Evolutionary conservation across 441 rosid genomes (phyloP).

Genomic region (Daphne laureola): DNA sequence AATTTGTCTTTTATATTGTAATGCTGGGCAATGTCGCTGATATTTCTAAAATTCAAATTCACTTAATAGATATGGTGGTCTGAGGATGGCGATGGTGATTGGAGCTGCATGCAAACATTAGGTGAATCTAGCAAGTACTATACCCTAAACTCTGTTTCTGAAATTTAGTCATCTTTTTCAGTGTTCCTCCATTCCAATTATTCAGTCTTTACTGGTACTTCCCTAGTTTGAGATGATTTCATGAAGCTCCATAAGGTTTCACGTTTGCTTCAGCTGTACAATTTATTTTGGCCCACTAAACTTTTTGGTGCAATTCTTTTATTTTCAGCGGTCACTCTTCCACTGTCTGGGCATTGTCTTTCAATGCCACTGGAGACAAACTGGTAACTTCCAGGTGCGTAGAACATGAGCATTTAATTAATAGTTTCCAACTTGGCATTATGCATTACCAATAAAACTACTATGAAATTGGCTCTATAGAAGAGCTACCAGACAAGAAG

Average conservation of each 20-base stretch:
- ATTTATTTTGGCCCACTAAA: neutral
- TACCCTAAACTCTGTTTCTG: slow-evolving; percentile 12
- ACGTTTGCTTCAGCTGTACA: slow-evolving; percentile 5
- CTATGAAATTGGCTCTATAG: no score
- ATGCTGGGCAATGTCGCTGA: slow-evolving; percentile 4
- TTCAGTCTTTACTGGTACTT: slow-evolving; percentile 4
- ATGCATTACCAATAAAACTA: no score
- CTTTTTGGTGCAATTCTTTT: slow-evolving; percentile 14
- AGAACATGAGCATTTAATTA: neutral
- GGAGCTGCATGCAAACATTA: slow-evolving; percentile 75
- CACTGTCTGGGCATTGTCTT: slow-evolving; percentile 80
- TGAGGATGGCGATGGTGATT: slow-evolving; percentile 73
- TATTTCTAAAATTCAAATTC: slow-evolving; percentile 5
- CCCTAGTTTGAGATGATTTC: neutral
- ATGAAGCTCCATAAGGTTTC: slow-evolving; percentile 2
- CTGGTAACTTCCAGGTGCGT: slow-evolving; percentile 91
- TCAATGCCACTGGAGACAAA: slow-evolving; percentile 75
- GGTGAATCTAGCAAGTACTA: slow-evolving; percentile 67
- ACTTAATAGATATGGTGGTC: slow-evolving; percentile 85
- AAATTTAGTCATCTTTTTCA: slow-evolving; percentile 10
- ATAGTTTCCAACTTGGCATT: no score
- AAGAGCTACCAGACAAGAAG: no score
- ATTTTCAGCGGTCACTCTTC: slow-evolving; percentile 79
- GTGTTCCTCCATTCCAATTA: slow-evolving; percentile 6
- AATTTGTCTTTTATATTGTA: slow-evolving; percentile 1